Evolutionary conservation across 2,329 filamentous ascomycete species (phyloP), one percentile per base, ranked within the genome.

Genomic region (Rhynchosporium secalis): DNA sequence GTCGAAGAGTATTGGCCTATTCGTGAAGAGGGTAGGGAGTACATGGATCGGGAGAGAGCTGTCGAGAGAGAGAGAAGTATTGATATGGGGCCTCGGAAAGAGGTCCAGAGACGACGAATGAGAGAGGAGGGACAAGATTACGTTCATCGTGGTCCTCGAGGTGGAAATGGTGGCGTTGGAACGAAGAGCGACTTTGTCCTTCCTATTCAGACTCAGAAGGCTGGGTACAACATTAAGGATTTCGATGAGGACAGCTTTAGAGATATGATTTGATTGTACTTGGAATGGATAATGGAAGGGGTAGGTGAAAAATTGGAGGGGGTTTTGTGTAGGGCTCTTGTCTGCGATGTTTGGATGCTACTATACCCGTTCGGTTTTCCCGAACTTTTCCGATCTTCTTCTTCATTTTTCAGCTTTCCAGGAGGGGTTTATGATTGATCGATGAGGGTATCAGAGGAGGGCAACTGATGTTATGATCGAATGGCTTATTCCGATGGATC

Each of bases 1-100:
- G 33, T 69, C 8, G 66, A 65, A 15, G 66, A 68, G 45, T 69
- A 36, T 36, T 36, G 67, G 67, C 67, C 66, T 28, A 67, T 67
- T 12, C 58, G 51, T 2, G 66, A 68, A 40, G 66, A 66, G 33
- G 57, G 60, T 43, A 43, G 36, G 8, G 54, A 51, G 26, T 61
- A 57, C 31, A 55, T 13, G 36, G 51, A 55, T 36, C 33, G 33
- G 9, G 33, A 36, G 1, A 36, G 5, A 10, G 33, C 6, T 5
- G 33, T 36, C 6, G 33, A 36, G 33, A 36, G 33, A 36, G 33
- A 36, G 33, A 36, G 33, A 36, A 36, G 9, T 36, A 10, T 6
- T 36, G 33, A 36, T 36, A 36, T 5, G 9, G 33, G 6, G 6
- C 33, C 33, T 5, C 33, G 9, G 33, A 36, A 10, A 36, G 33